A percentile compares a stretch with the other conserved stretches of the same genome.
These are phyloP conservation scores for Gynostemma pentaphyllum DNA, from an alignment of 306 rosid species.

Conservation along the genomic window DNA sequence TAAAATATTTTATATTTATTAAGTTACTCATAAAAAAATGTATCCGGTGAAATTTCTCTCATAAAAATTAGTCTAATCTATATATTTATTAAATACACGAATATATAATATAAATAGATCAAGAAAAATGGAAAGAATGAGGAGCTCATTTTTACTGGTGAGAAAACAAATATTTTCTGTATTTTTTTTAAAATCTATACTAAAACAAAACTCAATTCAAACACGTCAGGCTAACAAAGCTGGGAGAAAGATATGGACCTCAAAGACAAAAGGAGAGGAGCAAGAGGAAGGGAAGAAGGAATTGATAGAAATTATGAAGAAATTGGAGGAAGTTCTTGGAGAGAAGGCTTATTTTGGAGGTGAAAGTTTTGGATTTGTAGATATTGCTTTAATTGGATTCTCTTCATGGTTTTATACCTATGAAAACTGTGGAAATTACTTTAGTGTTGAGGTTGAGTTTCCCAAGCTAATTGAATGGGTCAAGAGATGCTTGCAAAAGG, in stretches of 20 bases:
- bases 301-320: not conserved
- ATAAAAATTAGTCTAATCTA: no score
- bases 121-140: no score
- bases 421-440: not conserved
- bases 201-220: no score
- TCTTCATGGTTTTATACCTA: not conserved
- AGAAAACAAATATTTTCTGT: no score
- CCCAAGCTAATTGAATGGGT: not conserved
- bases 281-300: conserved; percentile 7
- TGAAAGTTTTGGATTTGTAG: not conserved
- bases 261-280: conserved; percentile 12
- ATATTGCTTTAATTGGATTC: not conserved
- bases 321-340: conserved; percentile 16
- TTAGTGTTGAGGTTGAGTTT: not conserved
- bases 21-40: no score
- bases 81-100: no score
- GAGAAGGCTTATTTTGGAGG: conserved; percentile 29
- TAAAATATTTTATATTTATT: no score
- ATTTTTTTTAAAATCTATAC: no score
- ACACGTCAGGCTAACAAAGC: not conserved
- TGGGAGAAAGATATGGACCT: conserved; percentile 12
- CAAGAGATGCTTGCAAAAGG: not conserved
- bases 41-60: no score
- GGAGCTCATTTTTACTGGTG: no score
- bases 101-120: no score